Percentiles rank a stretch among this genome's conserved stretches.
Conservation (phyloP, 2,329 filamentous ascomycete genomes). For the Lanzia echinophila region DNA sequence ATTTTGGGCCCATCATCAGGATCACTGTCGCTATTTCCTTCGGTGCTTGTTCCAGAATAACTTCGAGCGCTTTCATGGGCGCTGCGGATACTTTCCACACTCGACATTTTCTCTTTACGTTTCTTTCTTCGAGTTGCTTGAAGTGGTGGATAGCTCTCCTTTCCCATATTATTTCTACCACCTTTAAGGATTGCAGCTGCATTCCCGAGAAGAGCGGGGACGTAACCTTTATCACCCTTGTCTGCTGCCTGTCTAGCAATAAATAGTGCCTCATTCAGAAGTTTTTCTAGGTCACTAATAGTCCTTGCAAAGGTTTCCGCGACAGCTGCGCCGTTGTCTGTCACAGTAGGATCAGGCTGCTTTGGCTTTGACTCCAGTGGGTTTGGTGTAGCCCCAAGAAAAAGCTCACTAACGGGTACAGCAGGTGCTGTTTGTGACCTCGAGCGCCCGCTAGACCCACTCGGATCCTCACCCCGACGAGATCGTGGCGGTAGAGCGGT, state of each 20-base stretch:
- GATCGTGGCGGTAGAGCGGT: slow-evolving; percentile 25
- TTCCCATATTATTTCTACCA: slow-evolving; percentile 12
- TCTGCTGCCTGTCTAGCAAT: slow-evolving; percentile 32
- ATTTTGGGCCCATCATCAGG: neutral
- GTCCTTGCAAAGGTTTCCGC: slow-evolving; percentile 30
- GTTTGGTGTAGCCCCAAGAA: slow-evolving; percentile 11
- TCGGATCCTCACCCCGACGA: slow-evolving; percentile 9
- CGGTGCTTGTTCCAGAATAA: slow-evolving; percentile 19
- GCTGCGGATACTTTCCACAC: slow-evolving; percentile 16
- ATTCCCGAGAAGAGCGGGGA: slow-evolving; percentile 18
- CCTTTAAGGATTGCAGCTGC: slow-evolving; percentile 21
- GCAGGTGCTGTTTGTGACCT: slow-evolving; percentile 13
- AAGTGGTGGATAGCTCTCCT: neutral
- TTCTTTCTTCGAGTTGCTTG: neutral
- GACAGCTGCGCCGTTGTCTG: slow-evolving; percentile 13
- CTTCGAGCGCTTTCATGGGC: slow-evolving; percentile 26
- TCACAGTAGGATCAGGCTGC: neutral
- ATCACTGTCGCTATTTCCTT: slow-evolving; percentile 14
- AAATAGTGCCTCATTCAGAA: slow-evolving; percentile 32
- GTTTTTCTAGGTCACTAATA: slow-evolving; percentile 31
- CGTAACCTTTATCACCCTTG: slow-evolving; percentile 17
- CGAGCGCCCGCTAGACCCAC: neutral
- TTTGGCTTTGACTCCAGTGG: slow-evolving; percentile 5
- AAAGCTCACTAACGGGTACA: slow-evolving; percentile 14
- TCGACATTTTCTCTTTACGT: slow-evolving; percentile 7